Percentiles rank a stretch among this genome's conserved stretches.
phyloP scores from a whole-genome alignment of 2,329 filamentous ascomycete species.

The Fusarium algeriense region DNA sequence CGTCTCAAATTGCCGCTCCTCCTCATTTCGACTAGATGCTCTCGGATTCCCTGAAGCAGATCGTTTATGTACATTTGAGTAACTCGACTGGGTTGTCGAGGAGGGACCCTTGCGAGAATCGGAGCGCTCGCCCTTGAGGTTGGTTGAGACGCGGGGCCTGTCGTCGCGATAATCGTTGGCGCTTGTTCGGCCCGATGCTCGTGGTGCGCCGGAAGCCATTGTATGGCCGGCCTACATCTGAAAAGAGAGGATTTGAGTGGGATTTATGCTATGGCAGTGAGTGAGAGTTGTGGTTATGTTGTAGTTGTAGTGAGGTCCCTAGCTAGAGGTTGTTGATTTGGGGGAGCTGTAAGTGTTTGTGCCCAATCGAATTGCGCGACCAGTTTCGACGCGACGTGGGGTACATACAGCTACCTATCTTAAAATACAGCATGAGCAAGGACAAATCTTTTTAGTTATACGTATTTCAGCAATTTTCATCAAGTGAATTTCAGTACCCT shows the following conservation, averaged over 20 bases:
- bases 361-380: constrained; percentile 48
- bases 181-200: constrained; percentile 61
- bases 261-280: neutral
- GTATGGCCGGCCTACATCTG: constrained; percentile 54
- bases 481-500: too few species aligned
- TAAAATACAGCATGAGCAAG: too few species aligned
- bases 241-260: constrained; percentile 10
- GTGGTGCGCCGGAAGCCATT: constrained; percentile 58
- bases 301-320: constrained; percentile 4
- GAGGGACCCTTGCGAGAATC: constrained; percentile 56
- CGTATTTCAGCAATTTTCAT: too few species aligned
- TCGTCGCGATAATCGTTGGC: constrained; percentile 53
- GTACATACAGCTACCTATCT: constrained; percentile 18
- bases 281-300: neutral
- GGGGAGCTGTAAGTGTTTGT: constrained; percentile 44
- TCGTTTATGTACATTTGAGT: constrained; percentile 64
- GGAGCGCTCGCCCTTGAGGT: constrained; percentile 49
- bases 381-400: constrained; percentile 41
- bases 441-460: too few species aligned
- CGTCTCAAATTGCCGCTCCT: constrained; percentile 62
- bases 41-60: constrained; percentile 69
- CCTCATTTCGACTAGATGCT: constrained; percentile 59
- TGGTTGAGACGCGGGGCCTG: constrained; percentile 53
- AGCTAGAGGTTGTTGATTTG: constrained; percentile 27
- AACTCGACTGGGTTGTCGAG: constrained; percentile 51